These are phyloP conservation scores for Tilletia walkeri DNA, from an alignment of 1,284 basidiomycete genomes.

Conservation along the genomic window DNA sequence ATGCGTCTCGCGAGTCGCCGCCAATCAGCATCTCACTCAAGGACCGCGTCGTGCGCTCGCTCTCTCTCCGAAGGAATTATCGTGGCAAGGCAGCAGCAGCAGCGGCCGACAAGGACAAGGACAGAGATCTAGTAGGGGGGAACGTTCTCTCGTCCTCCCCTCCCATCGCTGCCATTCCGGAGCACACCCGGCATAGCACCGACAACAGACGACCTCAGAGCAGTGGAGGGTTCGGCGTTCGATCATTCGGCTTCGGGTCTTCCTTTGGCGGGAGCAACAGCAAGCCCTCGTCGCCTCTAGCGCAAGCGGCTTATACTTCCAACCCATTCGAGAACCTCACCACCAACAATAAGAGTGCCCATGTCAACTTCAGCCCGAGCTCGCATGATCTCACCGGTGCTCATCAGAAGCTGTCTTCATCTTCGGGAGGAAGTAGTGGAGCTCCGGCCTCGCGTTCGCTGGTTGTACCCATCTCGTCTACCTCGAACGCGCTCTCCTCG, in stretches of 20 bases:
- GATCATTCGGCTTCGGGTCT: neutral
- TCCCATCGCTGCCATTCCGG: neutral
- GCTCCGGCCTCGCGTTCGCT: neutral
- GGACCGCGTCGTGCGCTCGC: constrained; percentile 15
- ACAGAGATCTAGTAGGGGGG: neutral
- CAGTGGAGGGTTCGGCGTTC: neutral
- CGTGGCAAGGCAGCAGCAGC: neutral
- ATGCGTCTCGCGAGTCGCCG: neutral
- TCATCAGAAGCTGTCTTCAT: neutral
- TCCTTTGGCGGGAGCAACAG: neutral
- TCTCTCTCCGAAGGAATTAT: neutral
- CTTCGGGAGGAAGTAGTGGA: neutral
- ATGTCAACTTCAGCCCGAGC: constrained; percentile 4
- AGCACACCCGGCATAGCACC: neutral
- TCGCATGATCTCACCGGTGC: constrained; percentile 8
- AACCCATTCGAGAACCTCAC: neutral
- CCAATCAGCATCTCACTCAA: constrained; percentile 5
- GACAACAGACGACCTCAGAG: neutral
- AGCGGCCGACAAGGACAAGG: neutral
- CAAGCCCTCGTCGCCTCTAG: constrained; percentile 2
- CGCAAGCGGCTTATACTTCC: neutral
- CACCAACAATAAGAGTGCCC: too few species aligned
- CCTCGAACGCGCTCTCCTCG: neutral
- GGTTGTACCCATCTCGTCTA: neutral
- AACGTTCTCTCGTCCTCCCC: neutral